Evolutionary conservation across 768 basidiomycete species (phyloP).

Genomic region (Clitopilus hobsonii): DNA sequence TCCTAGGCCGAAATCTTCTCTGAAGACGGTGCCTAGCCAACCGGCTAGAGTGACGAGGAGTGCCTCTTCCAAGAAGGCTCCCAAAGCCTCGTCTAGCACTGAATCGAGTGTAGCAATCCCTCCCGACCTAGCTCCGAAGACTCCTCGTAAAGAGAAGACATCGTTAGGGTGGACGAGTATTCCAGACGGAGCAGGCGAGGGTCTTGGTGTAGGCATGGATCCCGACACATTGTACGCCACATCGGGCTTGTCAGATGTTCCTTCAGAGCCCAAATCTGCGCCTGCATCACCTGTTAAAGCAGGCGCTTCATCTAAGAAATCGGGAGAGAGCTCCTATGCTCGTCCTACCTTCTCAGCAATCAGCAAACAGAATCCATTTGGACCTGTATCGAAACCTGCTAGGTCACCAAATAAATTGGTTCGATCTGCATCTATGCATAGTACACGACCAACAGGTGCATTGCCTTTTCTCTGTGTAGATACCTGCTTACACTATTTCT

Average conservation of each 20-base stretch:
- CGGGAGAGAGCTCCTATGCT: constrained; percentile 7
- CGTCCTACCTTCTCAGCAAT: constrained; percentile 15
- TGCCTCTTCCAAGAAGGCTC: constrained; percentile 22
- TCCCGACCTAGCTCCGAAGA: neutral
- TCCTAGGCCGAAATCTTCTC: constrained; percentile 16
- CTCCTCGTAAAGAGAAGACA: neutral
- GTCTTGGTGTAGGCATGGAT: neutral
- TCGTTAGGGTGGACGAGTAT: neutral
- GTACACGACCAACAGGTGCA: constrained; percentile 25
- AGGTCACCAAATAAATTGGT: constrained; percentile 28
- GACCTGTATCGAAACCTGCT: constrained; percentile 16
- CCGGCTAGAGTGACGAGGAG: constrained; percentile 32
- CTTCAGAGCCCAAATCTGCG: constrained; percentile 6
- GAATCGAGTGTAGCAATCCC: neutral
- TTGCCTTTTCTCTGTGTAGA: neutral
- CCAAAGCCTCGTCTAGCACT: constrained; percentile 6
- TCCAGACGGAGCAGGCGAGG: neutral
- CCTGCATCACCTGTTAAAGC: constrained; percentile 21
- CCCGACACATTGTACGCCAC: constrained; percentile 10
- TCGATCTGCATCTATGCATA: constrained; percentile 23
- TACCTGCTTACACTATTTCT: neutral
- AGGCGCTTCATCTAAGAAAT: constrained; percentile 23
- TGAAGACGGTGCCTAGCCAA: constrained; percentile 15
- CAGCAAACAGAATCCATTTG: constrained; percentile 16
- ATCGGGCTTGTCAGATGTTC: constrained; percentile 9